phyloP scores from a whole-genome alignment of 805 yeast species.

The Teunomyces pallodes region DNA sequence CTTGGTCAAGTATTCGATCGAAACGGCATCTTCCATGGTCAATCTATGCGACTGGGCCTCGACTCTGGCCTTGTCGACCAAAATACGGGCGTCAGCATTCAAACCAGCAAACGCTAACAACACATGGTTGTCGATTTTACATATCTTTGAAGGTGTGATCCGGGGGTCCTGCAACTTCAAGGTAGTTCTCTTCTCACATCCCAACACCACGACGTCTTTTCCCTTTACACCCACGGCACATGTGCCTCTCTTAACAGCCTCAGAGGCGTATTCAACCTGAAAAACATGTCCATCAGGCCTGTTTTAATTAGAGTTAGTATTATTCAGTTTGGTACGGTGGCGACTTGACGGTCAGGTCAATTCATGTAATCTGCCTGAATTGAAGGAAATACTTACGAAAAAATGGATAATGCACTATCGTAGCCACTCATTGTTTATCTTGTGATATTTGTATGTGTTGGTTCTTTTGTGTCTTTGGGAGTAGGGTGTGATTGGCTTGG shows the following conservation, averaged over 20 bases:
- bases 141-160: slow-evolving; percentile 92
- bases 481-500: not conserved
- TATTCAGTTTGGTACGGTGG: not conserved
- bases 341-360: not conserved
- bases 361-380: not conserved
- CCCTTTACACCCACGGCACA: slow-evolving; percentile 98
- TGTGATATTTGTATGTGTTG: not conserved
- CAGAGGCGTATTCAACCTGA: slow-evolving; percentile 97
- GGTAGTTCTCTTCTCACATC: slow-evolving; percentile 95
- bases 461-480: not conserved
- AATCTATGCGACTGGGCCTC: slow-evolving; percentile 95
- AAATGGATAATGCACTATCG: slow-evolving; percentile 97
- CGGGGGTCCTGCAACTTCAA: slow-evolving; percentile 94
- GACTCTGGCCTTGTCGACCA: slow-evolving; percentile 91
- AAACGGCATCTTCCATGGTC: slow-evolving; percentile 91
- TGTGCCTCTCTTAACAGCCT: slow-evolving; percentile 97
- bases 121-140: slow-evolving; percentile 85
- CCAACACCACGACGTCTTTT: slow-evolving; percentile 80
- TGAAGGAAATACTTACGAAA: slow-evolving; percentile 61
- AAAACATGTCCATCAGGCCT: slow-evolving; percentile 99
- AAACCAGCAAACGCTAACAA: slow-evolving; percentile 94
- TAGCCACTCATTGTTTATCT: slow-evolving; percentile 80
- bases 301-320: not conserved
- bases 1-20: slow-evolving; percentile 87
- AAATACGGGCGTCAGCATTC: slow-evolving; percentile 96